Base-by-base conservation (phyloP, 2,329 filamentous ascomycete species). In the Trichoderma atrobrunneum region DNA sequence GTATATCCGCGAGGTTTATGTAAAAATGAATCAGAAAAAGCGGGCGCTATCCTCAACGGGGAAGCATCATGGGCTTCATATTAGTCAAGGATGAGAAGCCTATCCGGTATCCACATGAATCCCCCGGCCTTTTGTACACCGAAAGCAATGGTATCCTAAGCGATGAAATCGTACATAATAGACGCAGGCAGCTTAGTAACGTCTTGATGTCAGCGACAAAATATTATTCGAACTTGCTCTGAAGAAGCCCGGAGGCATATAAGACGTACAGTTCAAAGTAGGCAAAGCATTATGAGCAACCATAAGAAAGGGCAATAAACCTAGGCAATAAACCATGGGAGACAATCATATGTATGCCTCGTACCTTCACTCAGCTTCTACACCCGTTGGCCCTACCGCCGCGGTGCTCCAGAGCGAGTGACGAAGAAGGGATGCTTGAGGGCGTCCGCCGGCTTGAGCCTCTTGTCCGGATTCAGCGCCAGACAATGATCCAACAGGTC, bases 401-500 rank as follows among this genome's bases (percentile, higher is more conserved):
- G 77, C 39, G 77, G 71, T 32, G 74, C 62, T 48, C 77, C 78
- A 61, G 77, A 71, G 70, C 73, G 76, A 28, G 86, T 83, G 30
- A 83, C 84, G 77, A 98, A 94, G 82, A 98, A 98, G 1, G 93
- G 93, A 84, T 98, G 95, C 78, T 90, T 91, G 77, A 98, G 84
- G 63, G 96, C 96, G 78, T 98, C 95, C 16, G 88, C 85, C 0
- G 96, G 93, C 61, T 93, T 95, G 78, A 96, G 93, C 74, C 96
- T 89, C 85, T 97, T 97, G 80, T 97, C 95, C 1, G 95, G 94
- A 79, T 98, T 97, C 75, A 98, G 87, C 72, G 91, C 90, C 74
- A 99, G 85, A 79, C 95, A 98, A 70, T 92, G 91, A 78, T 97
- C 95, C 72, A 99, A 84, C 63, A 99, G 84, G 81, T 98, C 95